Percentiles rank a stretch among this genome's conserved stretches.
Evolutionary conservation across 1,139 yeast species (phyloP).

Genomic region (Geotrichum fermentans): DNA sequence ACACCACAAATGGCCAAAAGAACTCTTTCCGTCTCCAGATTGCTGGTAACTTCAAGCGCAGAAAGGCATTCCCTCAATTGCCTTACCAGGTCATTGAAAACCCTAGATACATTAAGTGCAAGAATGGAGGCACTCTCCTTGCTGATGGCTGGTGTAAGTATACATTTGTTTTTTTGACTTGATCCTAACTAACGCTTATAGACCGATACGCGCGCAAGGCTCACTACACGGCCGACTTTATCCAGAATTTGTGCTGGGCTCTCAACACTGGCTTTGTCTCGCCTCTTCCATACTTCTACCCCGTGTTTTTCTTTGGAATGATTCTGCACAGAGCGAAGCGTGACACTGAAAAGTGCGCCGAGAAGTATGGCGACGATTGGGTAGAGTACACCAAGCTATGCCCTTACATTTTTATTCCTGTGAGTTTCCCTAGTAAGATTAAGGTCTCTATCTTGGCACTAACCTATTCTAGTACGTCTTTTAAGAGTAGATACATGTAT

Average conservation of each 20-base stretch:
- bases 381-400: slow-evolving; percentile 76
- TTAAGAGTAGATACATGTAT: not conserved
- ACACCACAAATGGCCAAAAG: slow-evolving; percentile 92
- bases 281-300: slow-evolving; percentile 95
- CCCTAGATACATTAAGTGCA: slow-evolving; percentile 80
- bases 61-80: slow-evolving; percentile 90
- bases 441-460: not conserved
- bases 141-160: slow-evolving; percentile 88
- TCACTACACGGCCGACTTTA: slow-evolving; percentile 92
- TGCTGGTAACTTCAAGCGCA: slow-evolving; percentile 67
- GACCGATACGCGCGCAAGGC: slow-evolving; percentile 72
- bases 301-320: slow-evolving; percentile 79
- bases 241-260: slow-evolving; percentile 88
- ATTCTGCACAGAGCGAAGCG: slow-evolving; percentile 83
- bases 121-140: slow-evolving; percentile 74
- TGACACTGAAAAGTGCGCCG: slow-evolving; percentile 76
- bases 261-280: slow-evolving; percentile 81
- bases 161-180: not conserved
- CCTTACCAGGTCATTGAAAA: slow-evolving; percentile 76
- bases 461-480: slow-evolving; percentile 2
- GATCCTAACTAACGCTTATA: slow-evolving; percentile 5
- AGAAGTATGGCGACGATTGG: slow-evolving; percentile 94
- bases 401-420: slow-evolving; percentile 87
- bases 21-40: slow-evolving; percentile 83
- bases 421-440: not conserved